Base-by-base conservation (phyloP, 2,329 filamentous ascomycete species). In the Botryosphaeria dothidea region DNA sequence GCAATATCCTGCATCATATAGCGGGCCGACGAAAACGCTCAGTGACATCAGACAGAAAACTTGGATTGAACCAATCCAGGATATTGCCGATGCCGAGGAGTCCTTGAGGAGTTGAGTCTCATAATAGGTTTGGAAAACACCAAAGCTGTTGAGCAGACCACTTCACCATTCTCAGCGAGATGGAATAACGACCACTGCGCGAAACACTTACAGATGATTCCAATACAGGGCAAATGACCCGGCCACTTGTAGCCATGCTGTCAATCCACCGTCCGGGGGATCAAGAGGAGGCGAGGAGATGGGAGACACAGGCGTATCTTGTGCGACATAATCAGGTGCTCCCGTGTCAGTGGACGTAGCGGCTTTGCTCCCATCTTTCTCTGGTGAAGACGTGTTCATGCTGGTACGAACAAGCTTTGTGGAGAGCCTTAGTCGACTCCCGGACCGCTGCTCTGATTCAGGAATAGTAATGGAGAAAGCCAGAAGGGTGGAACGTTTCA, bases 61-160 rank as follows among this genome's bases (percentile, higher is more conserved):
- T 70, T 83, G 80, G n/a, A 82, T 76, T 2, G 77, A 78, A 11
- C 82, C 82, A 61, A 84, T 82, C 82, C 82, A 84, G 27, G 81
- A 45, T 60, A 84, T 82, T 9, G 77, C 71, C 1, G 79, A 82
- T 1, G 81, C 74, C 4, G 72, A 76, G 4, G 77, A 76, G 19
- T 69, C 68, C 1, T 71, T 64, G 7, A 84, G 75, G 4, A 82
- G 72, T 2, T 73, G 73, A 15, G 71, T 74, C 64, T 82, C 76
- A 68, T 84, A 84, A 70, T 80, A 83, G 0, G 81, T 78, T 67
- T 83, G 80, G 67, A 81, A 84, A 9, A 76, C 78, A n/a, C 82
- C 81, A 62, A 82, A 83, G 0, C 79, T 80, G 65, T 82, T 83
- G 17, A 82, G 73, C 21, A 82, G 73, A 25, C 78, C 77, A 4